Evolutionary conservation across 2,329 filamentous ascomycete species (phyloP).

Genomic region (Hypomyces perniciosus): DNA sequence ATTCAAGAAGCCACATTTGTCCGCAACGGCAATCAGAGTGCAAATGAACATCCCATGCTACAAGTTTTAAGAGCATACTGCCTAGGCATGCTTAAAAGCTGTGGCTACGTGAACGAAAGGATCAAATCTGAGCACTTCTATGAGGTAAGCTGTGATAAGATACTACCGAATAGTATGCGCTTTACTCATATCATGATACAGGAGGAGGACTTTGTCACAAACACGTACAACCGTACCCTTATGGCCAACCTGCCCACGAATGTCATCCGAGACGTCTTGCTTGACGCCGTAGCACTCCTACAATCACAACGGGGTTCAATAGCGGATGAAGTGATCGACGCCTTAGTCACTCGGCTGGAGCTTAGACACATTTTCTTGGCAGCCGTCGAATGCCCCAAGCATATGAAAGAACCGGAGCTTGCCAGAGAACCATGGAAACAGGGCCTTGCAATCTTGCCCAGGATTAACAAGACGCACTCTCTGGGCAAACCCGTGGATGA

Average conservation of each 20-base stretch:
- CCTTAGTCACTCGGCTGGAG: constrained; percentile 59
- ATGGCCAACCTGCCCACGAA: constrained; percentile 57
- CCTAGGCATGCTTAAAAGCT: constrained; percentile 75
- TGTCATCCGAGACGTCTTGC: constrained; percentile 49
- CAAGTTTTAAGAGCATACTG: constrained; percentile 78
- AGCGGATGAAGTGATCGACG: constrained; percentile 38
- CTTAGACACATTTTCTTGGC: constrained; percentile 60
- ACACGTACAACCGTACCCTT: constrained; percentile 77
- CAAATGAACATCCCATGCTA: constrained; percentile 43
- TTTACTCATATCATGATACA: constrained; percentile 27
- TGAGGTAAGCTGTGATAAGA: constrained; percentile 50
- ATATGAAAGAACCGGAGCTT: constrained; percentile 40
- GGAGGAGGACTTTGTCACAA: constrained; percentile 96
- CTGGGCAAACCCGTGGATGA: constrained; percentile 62
- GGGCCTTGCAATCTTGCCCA: constrained; percentile 44
- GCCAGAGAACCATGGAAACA: constrained; percentile 47
- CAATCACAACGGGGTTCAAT: constrained; percentile 34
- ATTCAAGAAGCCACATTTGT: constrained; percentile 62
- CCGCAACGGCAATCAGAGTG: constrained; percentile 24
- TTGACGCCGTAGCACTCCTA: constrained; percentile 49
- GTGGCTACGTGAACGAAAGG: constrained; percentile 68
- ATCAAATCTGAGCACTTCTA: constrained; percentile 84
- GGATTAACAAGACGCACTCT: constrained; percentile 53
- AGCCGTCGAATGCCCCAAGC: constrained; percentile 43
- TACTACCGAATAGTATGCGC: not conserved